Evolutionary conservation across 2,329 filamentous ascomycete genomes (phyloP), one percentile per base, ranked within the genome.

Genomic region (Teratosphaeria nubilosa): DNA sequence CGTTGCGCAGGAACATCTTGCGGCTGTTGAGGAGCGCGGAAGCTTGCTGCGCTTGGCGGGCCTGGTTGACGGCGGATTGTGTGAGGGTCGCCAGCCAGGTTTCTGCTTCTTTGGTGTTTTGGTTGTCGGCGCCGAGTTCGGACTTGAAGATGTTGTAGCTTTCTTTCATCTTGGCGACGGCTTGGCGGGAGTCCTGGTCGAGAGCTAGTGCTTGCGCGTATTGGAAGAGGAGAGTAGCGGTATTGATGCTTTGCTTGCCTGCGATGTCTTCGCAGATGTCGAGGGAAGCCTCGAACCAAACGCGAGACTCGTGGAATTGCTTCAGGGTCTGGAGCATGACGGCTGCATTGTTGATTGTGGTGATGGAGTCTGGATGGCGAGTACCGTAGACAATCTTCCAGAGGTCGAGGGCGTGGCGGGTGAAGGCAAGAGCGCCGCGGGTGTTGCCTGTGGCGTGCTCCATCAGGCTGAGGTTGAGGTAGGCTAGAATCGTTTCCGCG

Each of bases 301-400:
- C 81, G 55, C 94, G 87, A 52, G 92, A 97, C 75, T 96, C 90
- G 67, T 92, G 87, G 77, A 95, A 99, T 61, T 88, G 86, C 80
- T 97, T 96, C 67, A 96, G 82, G 58, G 91, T 86, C 75, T 99
- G 94, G 59, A 99, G 84, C 94, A 99, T 99, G 60, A 99, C 94
- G 7, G 94, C 94, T 22, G 90, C 92, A 70, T 99, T 99, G 82
- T 97, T 99, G 75, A 97, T 87, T 16, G 94, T 97, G 9, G 95
- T 99, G 75, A 99, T 96, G 9, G 91, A 95, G 76, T 99, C 94
- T 2, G 94, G 94, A 75, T 99, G 94, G 68, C 90, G 88, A 31
- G 87, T 79, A 32, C 94, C 94, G 71, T 96, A 99, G 68, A 97
- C 92, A 67, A 97, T 83, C 79, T 96, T 96, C 92, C 92, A 97